Base-by-base conservation (phyloP, 176 grass and related monocot genomes). In the Phyllostachys edulis region DNA sequence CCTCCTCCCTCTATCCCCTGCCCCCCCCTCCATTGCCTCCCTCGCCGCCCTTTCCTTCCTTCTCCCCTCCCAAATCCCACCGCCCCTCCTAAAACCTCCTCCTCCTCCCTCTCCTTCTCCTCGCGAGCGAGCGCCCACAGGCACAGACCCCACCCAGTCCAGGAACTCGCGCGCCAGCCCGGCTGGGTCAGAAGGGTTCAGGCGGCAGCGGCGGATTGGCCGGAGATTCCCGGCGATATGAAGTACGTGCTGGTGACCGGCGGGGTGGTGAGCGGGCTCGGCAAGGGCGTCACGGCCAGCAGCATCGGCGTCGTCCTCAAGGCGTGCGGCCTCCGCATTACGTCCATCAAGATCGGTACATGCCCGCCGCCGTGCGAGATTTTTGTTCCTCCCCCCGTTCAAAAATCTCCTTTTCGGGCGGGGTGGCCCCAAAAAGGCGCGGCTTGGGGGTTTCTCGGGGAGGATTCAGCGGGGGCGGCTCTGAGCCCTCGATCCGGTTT, bases 211-310 rank as follows among this genome's bases (percentile, higher is more conserved):
- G 34, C 18, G 71, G 79, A 82, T 82, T 77, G 67, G 61, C 23
- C 16, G 5, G 67, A 68, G 79, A 78, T 67, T 82, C 8, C 73
- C 47, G 59, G 57, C 66, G 73, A 86, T 69, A 92, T 92, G 90
- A 93, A 90, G 77, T 90, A 93, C 88, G 91, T 93, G 14, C 85
- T 93, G 50, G 91, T 93, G 52, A 93, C 91, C 59, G 91, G 91
- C 41, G 91, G 91, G 14, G 91, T 93, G 71, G 76, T 90, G 38
- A 90, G 88, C 66, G 87, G 88, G 69, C 88, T 93, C 29, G 91
- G 91, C 9, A 93, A 93, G 88, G 91, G 91, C 65, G 88, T 93
- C 21, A 93, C 91, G 20, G 91, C 91, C 37, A 90, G 88, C 81
- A 93, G 91, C 71, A 87, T 93, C 83, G 91, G 91, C 73, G 84